Conservation (phyloP, 1,284 basidiomycete genomes). For the Agaricales sp. region DNA sequence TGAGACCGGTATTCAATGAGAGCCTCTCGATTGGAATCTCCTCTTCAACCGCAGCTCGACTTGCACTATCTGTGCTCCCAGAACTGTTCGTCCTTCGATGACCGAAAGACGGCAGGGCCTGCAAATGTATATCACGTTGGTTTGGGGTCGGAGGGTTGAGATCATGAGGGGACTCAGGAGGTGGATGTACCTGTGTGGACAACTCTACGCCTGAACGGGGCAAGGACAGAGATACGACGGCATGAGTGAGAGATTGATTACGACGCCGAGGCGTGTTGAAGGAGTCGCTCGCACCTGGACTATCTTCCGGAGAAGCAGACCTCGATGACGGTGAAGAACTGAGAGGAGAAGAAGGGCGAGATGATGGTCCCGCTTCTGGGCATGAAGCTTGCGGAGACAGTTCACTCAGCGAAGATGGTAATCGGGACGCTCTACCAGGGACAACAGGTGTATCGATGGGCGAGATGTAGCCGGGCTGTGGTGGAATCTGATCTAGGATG, state of each 20-base stretch:
- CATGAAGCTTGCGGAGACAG: conserved; percentile 15
- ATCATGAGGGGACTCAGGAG: conserved; percentile 64
- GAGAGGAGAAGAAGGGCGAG: background rate
- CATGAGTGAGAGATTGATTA: conserved; percentile 48
- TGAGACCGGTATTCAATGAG: conserved; percentile 17
- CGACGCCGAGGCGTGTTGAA: conserved; percentile 62
- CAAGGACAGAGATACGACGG: conserved; percentile 36
- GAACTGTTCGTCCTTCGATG: conserved; percentile 27
- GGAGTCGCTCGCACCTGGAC: conserved; percentile 68
- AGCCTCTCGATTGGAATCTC: background rate
- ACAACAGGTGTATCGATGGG: conserved; percentile 58
- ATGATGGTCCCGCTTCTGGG: conserved; percentile 20
- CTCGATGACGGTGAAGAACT: conserved; percentile 33
- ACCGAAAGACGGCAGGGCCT: conserved; percentile 39
- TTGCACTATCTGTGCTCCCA: background rate
- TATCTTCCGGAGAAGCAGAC: conserved; percentile 37
- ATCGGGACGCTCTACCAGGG: conserved; percentile 32
- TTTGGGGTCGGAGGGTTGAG: conserved; percentile 73
- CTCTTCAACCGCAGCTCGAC: background rate
- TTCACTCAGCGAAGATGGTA: conserved; percentile 35
- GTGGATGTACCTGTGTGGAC: conserved; percentile 58
- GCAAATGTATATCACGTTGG: conserved; percentile 67
- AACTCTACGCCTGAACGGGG: conserved; percentile 48
- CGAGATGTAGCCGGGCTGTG: conserved; percentile 44
- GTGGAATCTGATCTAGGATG: conserved; percentile 29